Base-by-base conservation (phyloP, 116 monocot genomes). In the Papilionanthe hybrid region DNA sequence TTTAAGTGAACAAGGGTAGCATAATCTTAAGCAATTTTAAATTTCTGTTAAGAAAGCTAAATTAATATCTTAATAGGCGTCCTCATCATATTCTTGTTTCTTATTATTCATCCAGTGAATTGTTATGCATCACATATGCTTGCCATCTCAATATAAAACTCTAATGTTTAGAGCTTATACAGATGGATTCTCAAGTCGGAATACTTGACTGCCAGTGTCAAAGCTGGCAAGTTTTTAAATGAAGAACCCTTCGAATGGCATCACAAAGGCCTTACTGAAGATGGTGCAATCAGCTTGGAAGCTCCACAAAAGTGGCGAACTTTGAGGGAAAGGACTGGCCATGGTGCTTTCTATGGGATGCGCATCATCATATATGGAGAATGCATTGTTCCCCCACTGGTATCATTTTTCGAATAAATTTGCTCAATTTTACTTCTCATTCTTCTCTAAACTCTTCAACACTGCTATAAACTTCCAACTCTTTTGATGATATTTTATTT, bases 151-250 rank as follows among this genome's bases (percentile, higher is more conserved):
- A n/a, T 37, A 15, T 73, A 13, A 44, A 73, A 73, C 44, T 68
- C 47, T 65, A 18, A 66, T 42, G 11, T 19, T 47, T 5, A 1
- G 75, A 43, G 28, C 49, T 9, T 9, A 75, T 86, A 73, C 76
- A 98, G 99, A 87, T 99, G 99, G 99, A 99, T 99, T 84, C 88
- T 99, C 11, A 95, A 89, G 80, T 78, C 89, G 15, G 90, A 95
- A 71, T 99, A 95, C 75, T 84, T 99, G 78, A 85, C 84, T 75
- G 95, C 93, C 55, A 87, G 99, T 77, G 84, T 44, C 72, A 87
- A 92, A 80, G 93, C 92, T 43, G 95, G 93, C 19, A 93, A 86
- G 49, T 90, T 95, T 25, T 56, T 95, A 71, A 82, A 80, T 13
- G 99, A 99, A 86, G 93, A 93, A 79, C 83, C 91, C 45, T 99